Conservation (phyloP, 2,329 filamentous ascomycete genomes). For the Thelonectria olida region DNA sequence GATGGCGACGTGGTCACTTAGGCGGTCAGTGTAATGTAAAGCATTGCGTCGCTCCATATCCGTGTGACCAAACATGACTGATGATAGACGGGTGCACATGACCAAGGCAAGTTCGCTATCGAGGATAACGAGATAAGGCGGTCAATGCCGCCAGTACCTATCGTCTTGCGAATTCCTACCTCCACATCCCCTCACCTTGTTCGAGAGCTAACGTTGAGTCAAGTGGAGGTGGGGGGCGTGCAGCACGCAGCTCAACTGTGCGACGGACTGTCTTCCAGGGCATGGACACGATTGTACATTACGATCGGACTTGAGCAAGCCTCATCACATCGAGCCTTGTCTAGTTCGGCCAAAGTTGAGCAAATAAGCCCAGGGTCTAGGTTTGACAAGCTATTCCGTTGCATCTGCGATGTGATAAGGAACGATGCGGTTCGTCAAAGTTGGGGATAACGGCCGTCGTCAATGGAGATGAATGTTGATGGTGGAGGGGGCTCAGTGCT, state of each 20-base stretch:
- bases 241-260: not conserved
- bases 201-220: slow-evolving; percentile 8
- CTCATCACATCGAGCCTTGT: slow-evolving; percentile 35
- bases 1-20: slow-evolving; percentile 29
- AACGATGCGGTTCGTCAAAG: slow-evolving; percentile 22
- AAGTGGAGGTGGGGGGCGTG: slow-evolving; percentile 21
- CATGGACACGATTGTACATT: slow-evolving; percentile 3
- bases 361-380: slow-evolving; percentile 17
- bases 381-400: slow-evolving; percentile 21
- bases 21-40: slow-evolving; percentile 33
- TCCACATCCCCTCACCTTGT: slow-evolving; percentile 24
- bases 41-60: slow-evolving; percentile 21
- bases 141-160: slow-evolving; percentile 25
- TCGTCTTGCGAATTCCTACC: slow-evolving; percentile 24
- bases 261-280: not conserved
- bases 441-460: slow-evolving; percentile 24
- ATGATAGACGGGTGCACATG: slow-evolving; percentile 35
- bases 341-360: slow-evolving; percentile 28
- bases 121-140: slow-evolving; percentile 14
- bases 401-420: slow-evolving; percentile 33
- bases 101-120: slow-evolving; percentile 25
- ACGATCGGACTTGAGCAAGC: slow-evolving; percentile 38
- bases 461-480: slow-evolving; percentile 26
- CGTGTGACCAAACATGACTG: slow-evolving; percentile 33
- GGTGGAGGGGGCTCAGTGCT: slow-evolving; percentile 27